Evolutionary conservation across 1,284 basidiomycete species (phyloP).

Genomic region (Ceratorhiza oryzae-sativae): DNA sequence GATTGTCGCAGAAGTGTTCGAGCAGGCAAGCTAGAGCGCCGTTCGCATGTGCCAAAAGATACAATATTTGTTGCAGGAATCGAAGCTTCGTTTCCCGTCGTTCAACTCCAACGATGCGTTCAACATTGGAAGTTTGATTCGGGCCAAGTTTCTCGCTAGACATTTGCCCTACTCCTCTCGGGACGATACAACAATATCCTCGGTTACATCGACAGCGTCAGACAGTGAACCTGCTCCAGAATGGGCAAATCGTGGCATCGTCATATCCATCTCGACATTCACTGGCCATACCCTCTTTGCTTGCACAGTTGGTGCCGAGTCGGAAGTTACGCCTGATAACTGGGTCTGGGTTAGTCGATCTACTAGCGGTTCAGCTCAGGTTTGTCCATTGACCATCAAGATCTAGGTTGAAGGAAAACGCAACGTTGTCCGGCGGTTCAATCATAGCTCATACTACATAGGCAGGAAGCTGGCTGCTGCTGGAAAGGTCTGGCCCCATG

Average conservation of each 20-base stretch:
- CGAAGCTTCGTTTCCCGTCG: slow-evolving; percentile 40
- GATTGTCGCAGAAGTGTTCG: slow-evolving; percentile 34
- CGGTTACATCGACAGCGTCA: slow-evolving; percentile 14
- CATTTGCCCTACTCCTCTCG: slow-evolving; percentile 2
- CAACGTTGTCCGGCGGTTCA: slow-evolving; percentile 49
- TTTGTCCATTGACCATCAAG: slow-evolving; percentile 37
- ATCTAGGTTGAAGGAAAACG: slow-evolving; percentile 48
- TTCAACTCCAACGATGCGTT: slow-evolving; percentile 43
- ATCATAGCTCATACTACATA: slow-evolving; percentile 49
- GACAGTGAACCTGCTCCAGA: slow-evolving; percentile 18
- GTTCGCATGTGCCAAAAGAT: background rate
- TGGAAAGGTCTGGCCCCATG: slow-evolving; percentile 29
- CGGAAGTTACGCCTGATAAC: slow-evolving; percentile 48
- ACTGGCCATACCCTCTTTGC: slow-evolving; percentile 50
- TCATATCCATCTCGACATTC: slow-evolving; percentile 50
- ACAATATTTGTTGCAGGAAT: slow-evolving; percentile 35
- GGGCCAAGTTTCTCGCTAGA: slow-evolving; percentile 40
- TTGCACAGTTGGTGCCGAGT: slow-evolving; percentile 47
- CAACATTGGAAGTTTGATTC: slow-evolving; percentile 42
- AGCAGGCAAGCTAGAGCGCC: background rate
- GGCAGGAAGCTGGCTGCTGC: slow-evolving; percentile 46
- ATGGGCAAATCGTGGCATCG: slow-evolving; percentile 45
- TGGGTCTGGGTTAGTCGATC: slow-evolving; percentile 43
- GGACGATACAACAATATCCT: slow-evolving; percentile 31
- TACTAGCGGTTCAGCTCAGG: background rate